These are phyloP conservation scores for Ceratocystis smalleyi DNA, from an alignment of 2,329 filamentous ascomycete species.

Conservation along the genomic window DNA sequence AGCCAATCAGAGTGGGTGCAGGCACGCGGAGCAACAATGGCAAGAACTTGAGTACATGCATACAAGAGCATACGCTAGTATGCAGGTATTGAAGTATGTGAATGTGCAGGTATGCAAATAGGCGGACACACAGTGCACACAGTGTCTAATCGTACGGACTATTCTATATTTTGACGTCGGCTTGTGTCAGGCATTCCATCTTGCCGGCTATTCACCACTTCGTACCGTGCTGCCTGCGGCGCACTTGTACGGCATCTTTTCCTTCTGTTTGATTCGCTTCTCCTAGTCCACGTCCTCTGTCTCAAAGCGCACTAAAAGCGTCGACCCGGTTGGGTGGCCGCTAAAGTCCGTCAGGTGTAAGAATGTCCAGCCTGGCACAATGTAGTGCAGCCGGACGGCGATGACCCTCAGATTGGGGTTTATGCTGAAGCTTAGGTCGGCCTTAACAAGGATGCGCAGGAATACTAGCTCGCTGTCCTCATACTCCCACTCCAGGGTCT, in stretches of 20 bases:
- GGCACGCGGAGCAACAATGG: not conserved
- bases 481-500: slow-evolving; percentile 51
- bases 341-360: slow-evolving; percentile 49
- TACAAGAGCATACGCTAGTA: not conserved
- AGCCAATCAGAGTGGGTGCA: not conserved
- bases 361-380: slow-evolving; percentile 43
- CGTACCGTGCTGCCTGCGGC: too few relatives aligned
- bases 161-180: too few relatives aligned
- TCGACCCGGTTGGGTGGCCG: slow-evolving; percentile 47
- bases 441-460: slow-evolving; percentile 49
- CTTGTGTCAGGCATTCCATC: too few relatives aligned
- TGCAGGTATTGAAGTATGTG: not conserved
- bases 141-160: too few relatives aligned
- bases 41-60: not conserved
- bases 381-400: slow-evolving; percentile 44
- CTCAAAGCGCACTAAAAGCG: slow-evolving; percentile 46
- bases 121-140: too few relatives aligned
- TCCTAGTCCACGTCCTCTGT: slow-evolving; percentile 27
- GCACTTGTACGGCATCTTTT: not conserved
- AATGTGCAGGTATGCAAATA: not conserved
- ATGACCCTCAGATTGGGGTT: slow-evolving; percentile 49
- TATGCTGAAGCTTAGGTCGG: slow-evolving; percentile 44
- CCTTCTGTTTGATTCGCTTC: not conserved
- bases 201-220: too few relatives aligned
- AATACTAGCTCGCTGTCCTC: slow-evolving; percentile 52